These are phyloP conservation scores for Apiospora pterosperma DNA, from an alignment of 2,329 filamentous ascomycete species.

Conservation along the genomic window DNA sequence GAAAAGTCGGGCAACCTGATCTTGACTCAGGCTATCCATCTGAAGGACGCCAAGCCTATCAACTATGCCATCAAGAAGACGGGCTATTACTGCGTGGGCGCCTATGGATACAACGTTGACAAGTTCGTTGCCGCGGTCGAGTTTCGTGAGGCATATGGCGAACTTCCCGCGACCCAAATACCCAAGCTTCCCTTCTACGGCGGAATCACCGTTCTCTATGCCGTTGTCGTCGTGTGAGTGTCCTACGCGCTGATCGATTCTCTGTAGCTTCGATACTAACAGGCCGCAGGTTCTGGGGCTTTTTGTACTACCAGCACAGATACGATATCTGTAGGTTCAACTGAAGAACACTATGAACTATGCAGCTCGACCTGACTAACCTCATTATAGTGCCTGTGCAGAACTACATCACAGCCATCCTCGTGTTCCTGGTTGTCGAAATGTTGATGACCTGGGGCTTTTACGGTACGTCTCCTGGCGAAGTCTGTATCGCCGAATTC, in stretches of 20 bases:
- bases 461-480: conserved; percentile 58
- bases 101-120: conserved; percentile 33
- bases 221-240: conserved; percentile 69
- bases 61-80: conserved; percentile 86
- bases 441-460: conserved; percentile 99
- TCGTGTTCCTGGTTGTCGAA: conserved; percentile 90
- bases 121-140: conserved; percentile 78
- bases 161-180: conserved; percentile 92
- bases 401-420: conserved; percentile 97
- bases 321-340: conserved; percentile 72
- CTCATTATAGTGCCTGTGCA: conserved; percentile 73
- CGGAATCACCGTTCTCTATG: conserved; percentile 89
- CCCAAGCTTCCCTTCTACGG: conserved; percentile 97
- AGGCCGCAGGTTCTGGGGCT: conserved; percentile 72
- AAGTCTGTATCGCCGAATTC: neutral
- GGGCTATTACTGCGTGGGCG: conserved; percentile 93
- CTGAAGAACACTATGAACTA: neutral
- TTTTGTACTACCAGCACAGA: conserved; percentile 91
- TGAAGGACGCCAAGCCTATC: conserved; percentile 70
- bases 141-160: conserved; percentile 94
- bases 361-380: conserved; percentile 26
- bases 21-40: conserved; percentile 74
- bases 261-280: no score
- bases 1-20: conserved; percentile 69
- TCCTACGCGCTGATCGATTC: neutral